A percentile compares a stretch with the other conserved stretches of the same genome.
Conservation (phyloP, 352 stramenopile species). For the Saprolegnia parasitica region DNA sequence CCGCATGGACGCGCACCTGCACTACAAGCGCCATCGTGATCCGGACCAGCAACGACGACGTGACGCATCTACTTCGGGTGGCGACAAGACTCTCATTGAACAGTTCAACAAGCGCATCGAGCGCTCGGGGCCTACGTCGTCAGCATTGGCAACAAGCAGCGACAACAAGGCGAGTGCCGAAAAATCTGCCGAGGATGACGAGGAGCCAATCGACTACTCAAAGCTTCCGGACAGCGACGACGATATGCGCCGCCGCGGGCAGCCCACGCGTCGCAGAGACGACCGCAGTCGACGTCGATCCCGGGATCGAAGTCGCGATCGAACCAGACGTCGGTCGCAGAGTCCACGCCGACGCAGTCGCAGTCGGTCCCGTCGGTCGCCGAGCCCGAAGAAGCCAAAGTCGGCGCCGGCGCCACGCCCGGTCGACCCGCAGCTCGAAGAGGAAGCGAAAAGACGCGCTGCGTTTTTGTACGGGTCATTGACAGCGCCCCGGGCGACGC, state of each 20-base stretch:
- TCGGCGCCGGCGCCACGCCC: neutral
- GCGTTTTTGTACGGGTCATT: constrained; percentile 22
- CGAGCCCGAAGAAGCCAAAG: constrained; percentile 12
- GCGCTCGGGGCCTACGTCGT: neutral
- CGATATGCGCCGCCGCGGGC: neutral
- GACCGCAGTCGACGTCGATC: constrained; percentile 25
- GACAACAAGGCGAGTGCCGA: constrained; percentile 20
- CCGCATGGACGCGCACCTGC: constrained; percentile 49
- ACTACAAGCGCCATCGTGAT: constrained; percentile 53
- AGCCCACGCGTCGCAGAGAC: neutral
- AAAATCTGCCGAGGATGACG: constrained; percentile 40
- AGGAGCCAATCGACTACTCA: constrained; percentile 73
- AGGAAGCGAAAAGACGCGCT: constrained; percentile 13
- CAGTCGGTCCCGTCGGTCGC: neutral
- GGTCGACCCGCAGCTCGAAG: neutral
- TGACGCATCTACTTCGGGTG: neutral
- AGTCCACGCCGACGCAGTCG: neutral
- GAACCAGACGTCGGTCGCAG: constrained; percentile 32
- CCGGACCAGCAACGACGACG: constrained; percentile 24
- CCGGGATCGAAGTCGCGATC: constrained; percentile 17
- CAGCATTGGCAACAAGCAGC: constrained; percentile 21
- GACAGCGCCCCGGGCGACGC: neutral
- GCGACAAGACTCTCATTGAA: constrained; percentile 24
- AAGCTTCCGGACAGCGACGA: constrained; percentile 54
- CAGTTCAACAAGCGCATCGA: constrained; percentile 14